Base-by-base conservation (phyloP, 2,329 filamentous ascomycete species). In the Diplodia scrobiculata region DNA sequence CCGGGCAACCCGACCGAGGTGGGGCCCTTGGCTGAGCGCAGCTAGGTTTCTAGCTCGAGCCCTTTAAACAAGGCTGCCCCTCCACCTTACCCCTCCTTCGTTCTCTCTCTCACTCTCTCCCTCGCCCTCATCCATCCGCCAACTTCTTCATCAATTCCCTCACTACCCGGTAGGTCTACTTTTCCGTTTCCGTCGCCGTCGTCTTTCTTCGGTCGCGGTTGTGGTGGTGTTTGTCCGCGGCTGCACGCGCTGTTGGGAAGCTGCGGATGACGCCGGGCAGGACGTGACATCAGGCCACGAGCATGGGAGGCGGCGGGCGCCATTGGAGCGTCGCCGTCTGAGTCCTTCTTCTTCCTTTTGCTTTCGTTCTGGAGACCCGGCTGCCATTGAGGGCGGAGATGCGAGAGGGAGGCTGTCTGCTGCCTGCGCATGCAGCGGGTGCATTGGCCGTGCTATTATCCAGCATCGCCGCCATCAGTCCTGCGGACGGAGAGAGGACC, bases 221-320 rank as follows among this genome's bases (percentile, higher is more conserved):
- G 34, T 9, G 19, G n/a, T 3, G 3, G 34, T 11, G 11, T 10
- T 10, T 27, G 14, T 21, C 13, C 13, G 5, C n/a, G 21, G 19
- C 7, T 13, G 11, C 53, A 29, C n/a, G 21, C 45, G 54, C 54
- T 21, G 21, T 21, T 21, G 21, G 21, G 21, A 21, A 21, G 21
- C 21, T n/a, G 34, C n/a, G 36, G 34, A 47, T 21, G 19, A 9
- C 17, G 52, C 25, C 25, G 29, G n/a, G 36, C 13, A 45, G 5
- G 36, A 36, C 54, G 54, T 58, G 54, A 58, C 13, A 29, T 58
- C 54, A 58, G 36, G 13, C 54, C 54, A 58, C 32, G 17, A 19
- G 41, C 41, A n/a, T 19, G 11, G 4, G 41, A 19, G 17, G n/a
- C 7, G 17, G 3, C 14, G 0, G 38, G n/a, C 17, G 41, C 41